Evolutionary conservation across 805 yeast species (phyloP).

Genomic region (Wickerhamiella vanderwaltii): DNA sequence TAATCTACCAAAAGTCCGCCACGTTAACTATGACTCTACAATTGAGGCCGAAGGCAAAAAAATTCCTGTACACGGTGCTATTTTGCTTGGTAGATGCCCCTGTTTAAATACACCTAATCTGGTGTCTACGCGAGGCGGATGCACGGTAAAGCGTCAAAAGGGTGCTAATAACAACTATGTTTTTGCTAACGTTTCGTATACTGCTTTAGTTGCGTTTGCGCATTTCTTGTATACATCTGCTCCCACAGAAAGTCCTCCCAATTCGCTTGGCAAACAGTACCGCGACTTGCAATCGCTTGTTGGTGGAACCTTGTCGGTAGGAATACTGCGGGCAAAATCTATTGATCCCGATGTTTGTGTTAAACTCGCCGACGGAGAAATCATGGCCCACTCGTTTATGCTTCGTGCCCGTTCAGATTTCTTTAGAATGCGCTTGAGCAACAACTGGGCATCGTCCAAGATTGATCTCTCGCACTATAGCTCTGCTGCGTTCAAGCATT

Average conservation of each 20-base stretch:
- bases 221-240: conserved; percentile 8
- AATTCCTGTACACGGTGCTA: conserved; percentile 13
- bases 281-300: conserved; percentile 16
- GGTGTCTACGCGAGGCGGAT: conserved; percentile 13
- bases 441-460: neutral
- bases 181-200: conserved; percentile 7
- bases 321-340: conserved; percentile 15
- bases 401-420: conserved; percentile 14
- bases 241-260: conserved; percentile 9
- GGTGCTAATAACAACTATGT: neutral
- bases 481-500: conserved; percentile 5
- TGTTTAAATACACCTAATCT: conserved; percentile 7
- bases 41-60: neutral
- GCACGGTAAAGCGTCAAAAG: neutral
- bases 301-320: conserved; percentile 12
- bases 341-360: conserved; percentile 16
- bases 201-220: conserved; percentile 15
- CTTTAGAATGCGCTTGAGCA: conserved; percentile 11
- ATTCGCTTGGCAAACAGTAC: conserved; percentile 13
- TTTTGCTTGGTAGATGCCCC: conserved; percentile 19
- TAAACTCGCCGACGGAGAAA: neutral
- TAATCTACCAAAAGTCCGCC: neutral
- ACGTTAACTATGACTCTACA: neutral
- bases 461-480: conserved; percentile 1
- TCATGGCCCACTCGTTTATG: conserved; percentile 4